These are phyloP conservation scores for Microcera coccophila DNA, from an alignment of 2,329 filamentous ascomycete species.

Conservation along the genomic window DNA sequence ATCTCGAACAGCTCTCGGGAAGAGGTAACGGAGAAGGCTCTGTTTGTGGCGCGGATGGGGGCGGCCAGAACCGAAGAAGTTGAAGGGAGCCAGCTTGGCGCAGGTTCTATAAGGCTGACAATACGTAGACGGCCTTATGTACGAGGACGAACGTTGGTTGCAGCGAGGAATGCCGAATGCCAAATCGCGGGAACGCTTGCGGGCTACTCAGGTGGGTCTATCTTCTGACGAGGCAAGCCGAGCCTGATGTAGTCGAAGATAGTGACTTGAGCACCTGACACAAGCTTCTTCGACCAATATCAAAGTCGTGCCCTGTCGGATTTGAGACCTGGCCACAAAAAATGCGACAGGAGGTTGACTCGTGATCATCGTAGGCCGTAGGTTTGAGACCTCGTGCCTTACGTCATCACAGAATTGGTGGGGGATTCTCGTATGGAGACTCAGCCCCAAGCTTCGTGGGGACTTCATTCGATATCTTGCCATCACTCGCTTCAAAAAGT, in stretches of 20 bases:
- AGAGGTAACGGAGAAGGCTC: conserved; percentile 61
- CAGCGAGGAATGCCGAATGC: conserved; percentile 3
- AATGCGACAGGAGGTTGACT: conserved; percentile 12
- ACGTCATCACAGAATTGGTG: conserved; percentile 24
- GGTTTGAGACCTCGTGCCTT: conserved; percentile 17
- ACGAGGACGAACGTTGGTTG: conserved; percentile 4
- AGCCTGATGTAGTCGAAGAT: conserved; percentile 18
- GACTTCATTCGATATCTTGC: too few species aligned
- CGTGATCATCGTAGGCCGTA: conserved; percentile 17
- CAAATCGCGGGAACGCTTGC: not conserved
- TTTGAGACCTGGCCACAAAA: conserved; percentile 4
- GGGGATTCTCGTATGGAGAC: too few species aligned
- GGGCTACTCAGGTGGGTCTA: conserved; percentile 23
- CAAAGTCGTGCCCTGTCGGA: conserved; percentile 1
- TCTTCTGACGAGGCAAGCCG: conserved; percentile 29
- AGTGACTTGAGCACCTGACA: conserved; percentile 26
- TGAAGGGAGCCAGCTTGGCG: conserved; percentile 44
- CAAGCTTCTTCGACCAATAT: conserved; percentile 3
- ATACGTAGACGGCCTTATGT: conserved; percentile 7
- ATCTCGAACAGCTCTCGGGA: conserved; percentile 59
- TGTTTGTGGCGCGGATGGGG: conserved; percentile 41
- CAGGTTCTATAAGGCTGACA: conserved; percentile 4
- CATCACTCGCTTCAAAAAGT: too few species aligned
- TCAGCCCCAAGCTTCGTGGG: too few species aligned
- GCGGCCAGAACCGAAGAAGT: conserved; percentile 36